These are phyloP conservation scores for Trapa bicornis DNA, from an alignment of 345 rosid species.

Conservation along the genomic window DNA sequence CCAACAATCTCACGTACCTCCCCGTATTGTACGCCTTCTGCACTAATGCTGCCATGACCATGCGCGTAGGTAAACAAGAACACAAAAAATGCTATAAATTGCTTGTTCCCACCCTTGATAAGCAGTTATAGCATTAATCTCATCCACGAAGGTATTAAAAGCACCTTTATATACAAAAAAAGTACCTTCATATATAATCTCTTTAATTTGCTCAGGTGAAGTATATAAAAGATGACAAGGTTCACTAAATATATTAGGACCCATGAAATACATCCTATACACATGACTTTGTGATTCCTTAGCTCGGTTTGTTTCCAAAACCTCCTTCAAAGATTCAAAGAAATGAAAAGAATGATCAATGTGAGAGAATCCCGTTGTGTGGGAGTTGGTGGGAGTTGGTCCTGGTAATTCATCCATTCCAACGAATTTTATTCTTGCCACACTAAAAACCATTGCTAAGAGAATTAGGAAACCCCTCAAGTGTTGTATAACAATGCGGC, in stretches of 20 bases:
- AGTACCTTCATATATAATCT: conserved; percentile 64
- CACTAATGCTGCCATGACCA: conserved; percentile 99
- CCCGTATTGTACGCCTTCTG: conserved; percentile 17
- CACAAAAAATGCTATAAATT: conserved; percentile 60
- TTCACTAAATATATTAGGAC: conserved; percentile 84
- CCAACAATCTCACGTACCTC: no score
- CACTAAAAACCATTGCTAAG: conserved; percentile 90
- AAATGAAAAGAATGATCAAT: conserved; percentile 94
- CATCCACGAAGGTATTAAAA: conserved; percentile 86
- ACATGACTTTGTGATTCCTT: conserved; percentile 93
- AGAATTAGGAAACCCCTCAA: conserved; percentile 91
- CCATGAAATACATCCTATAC: conserved; percentile 97
- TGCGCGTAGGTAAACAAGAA: conserved; percentile 74
- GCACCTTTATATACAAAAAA: conserved; percentile 58
- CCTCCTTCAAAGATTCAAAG: conserved; percentile 97
- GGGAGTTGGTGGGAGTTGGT: conserved; percentile 86
- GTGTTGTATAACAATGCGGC: conserved; percentile 94
- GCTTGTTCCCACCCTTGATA: conserved; percentile 99
- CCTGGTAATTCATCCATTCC: conserved; percentile 93
- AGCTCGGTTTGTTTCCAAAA: conserved; percentile 92
- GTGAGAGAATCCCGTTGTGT: conserved; percentile 74
- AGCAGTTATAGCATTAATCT: conserved; percentile 84
- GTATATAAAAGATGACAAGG: conserved; percentile 95
- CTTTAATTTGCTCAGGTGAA: conserved; percentile 90
- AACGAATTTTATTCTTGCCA: conserved; percentile 93